Base-by-base conservation (phyloP, 768 basidiomycete species). In the Boletales sp. region DNA sequence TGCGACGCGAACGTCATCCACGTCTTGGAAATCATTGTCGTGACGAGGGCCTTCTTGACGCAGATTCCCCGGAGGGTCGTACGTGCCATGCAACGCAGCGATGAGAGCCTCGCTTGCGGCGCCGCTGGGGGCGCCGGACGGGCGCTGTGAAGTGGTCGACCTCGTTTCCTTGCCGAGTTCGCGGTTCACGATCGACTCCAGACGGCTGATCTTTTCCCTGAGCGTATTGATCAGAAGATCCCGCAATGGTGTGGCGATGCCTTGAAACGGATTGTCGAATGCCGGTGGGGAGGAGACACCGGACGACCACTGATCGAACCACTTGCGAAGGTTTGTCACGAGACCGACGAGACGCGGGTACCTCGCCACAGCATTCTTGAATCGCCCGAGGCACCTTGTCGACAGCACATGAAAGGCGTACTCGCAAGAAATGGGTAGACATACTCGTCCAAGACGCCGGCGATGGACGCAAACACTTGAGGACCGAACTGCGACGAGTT, bases 1-100 rank as follows among this genome's bases (percentile, higher is more conserved):
- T 0, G 82, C 80, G 41, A 88, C 76, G n/a, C 79, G 71, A 39
- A 90, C 86, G 2, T 80, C 68, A 2, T 58, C 21, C 10, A 89
- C 82, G 34, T 82, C 74, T 21, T 66, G 60, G 40, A 66, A 71
- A 55, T 88, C 87, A 47, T 89, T 90, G 60, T 90, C 81, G 51
- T 90, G 87, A 1, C 87, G 76, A 0, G 76, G 73, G 0, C 83
- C 83, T 0, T 69, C 74, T 2, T 45, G 27, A 11, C 79, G 76
- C 2, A 78, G 64, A 0, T 59, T 60, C 9, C 84, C 85, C 0
- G 86, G 84, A 4, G 79, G 79, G 27, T 81, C 77, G 52, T 79
- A 86, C 5, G 58, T 66, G 19, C 65, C 62, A 35, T 63, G 57
- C 53, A 76, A 54, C 11, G 77, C 69, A 46, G 74, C 61, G 45